A percentile compares a stretch with the other conserved stretches of the same genome.
Conservation (phyloP, 345 rosid genomes). For the Lenwebbia sp. region DNA sequence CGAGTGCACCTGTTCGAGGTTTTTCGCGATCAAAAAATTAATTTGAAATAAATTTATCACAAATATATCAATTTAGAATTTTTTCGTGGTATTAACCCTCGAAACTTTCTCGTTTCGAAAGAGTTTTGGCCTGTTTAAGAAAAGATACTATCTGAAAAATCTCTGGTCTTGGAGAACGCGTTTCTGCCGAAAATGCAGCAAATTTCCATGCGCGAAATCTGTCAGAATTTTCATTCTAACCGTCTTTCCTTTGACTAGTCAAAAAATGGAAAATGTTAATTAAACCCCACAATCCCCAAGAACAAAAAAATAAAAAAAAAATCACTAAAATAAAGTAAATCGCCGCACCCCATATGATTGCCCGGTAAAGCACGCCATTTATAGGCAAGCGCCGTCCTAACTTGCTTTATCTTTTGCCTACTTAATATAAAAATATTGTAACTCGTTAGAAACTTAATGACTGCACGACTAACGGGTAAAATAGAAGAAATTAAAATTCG, state of each 20-base stretch:
- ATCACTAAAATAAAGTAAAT: not conserved
- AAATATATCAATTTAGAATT: too few species aligned
- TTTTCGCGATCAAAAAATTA: too few species aligned
- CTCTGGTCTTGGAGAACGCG: not conserved
- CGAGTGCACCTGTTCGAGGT: too few species aligned
- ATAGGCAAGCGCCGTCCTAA: not conserved
- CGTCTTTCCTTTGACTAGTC: not conserved
- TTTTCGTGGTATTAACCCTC: too few species aligned
- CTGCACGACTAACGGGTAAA: not conserved
- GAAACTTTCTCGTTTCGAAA: too few species aligned
- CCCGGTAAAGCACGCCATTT: not conserved
- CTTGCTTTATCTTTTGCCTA: not conserved
- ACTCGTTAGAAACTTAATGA: not conserved
- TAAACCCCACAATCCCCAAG: not conserved
- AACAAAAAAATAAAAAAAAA: not conserved
- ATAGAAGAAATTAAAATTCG: not conserved
- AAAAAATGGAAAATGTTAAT: not conserved
- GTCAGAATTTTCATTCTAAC: not conserved
- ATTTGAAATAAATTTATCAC: too few species aligned
- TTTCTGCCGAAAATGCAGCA: not conserved
- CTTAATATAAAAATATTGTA: not conserved
- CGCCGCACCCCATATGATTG: not conserved
- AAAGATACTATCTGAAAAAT: not conserved
- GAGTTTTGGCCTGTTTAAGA: not conserved
- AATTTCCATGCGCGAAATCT: not conserved